Evolutionary conservation across 805 yeast species (phyloP).

Genomic region (Torulaspora quercuum): DNA sequence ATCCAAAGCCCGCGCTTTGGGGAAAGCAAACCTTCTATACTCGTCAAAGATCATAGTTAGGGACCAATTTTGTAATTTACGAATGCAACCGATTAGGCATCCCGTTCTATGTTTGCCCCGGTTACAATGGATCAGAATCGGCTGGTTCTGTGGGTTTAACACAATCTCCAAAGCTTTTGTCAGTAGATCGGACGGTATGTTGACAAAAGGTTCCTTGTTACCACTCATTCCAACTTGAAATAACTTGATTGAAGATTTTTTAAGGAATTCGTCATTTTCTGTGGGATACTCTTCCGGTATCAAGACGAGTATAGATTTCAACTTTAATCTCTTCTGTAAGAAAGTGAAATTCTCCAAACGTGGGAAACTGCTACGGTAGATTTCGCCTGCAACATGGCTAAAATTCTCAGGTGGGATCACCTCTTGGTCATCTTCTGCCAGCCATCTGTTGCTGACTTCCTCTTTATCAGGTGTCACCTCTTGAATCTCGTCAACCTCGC

Average conservation of each 20-base stretch:
- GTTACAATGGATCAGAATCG: constrained; percentile 90
- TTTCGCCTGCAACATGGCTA: constrained; percentile 70
- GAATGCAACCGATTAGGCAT: constrained; percentile 86
- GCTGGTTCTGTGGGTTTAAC: constrained; percentile 82
- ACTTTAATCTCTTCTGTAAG: constrained; percentile 49
- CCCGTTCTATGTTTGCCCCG: constrained; percentile 97
- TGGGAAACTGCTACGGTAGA: constrained; percentile 89
- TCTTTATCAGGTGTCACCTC: constrained; percentile 2
- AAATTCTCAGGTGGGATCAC: constrained; percentile 82
- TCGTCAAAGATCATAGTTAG: constrained; percentile 93
- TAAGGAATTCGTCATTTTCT: constrained; percentile 64
- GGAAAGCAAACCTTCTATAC: constrained; percentile 89
- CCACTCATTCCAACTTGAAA: constrained; percentile 93
- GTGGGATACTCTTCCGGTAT: constrained; percentile 90
- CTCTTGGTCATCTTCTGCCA: constrained; percentile 27
- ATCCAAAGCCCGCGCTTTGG: constrained; percentile 92
- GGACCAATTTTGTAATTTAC: constrained; percentile 90
- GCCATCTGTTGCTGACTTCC: constrained; percentile 6
- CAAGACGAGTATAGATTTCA: constrained; percentile 75
- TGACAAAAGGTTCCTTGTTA: constrained; percentile 91
- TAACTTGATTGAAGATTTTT: constrained; percentile 57
- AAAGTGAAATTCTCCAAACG: constrained; percentile 76
- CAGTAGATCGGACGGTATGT: constrained; percentile 62
- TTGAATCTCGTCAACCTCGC: constrained; percentile 1
- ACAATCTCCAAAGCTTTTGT: constrained; percentile 80